A percentile compares a stretch with the other conserved stretches of the same genome.
Conservation (phyloP, 345 rosid genomes). For the Salix koriyanagi region DNA sequence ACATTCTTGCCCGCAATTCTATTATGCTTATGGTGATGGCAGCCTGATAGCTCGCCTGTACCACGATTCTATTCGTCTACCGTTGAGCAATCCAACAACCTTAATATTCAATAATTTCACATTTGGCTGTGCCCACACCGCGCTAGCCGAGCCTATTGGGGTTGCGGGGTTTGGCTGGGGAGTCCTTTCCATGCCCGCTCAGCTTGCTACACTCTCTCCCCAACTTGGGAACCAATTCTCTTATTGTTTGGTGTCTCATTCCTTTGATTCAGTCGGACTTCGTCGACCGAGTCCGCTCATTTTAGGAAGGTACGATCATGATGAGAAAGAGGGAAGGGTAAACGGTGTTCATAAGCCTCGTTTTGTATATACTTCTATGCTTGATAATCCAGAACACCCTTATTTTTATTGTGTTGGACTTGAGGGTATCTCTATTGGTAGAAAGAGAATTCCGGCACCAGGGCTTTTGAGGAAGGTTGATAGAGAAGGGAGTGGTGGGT, state of each 20-base stretch:
- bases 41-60: constrained; percentile 65
- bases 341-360: constrained; percentile 10
- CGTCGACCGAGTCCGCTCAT: constrained; percentile 83
- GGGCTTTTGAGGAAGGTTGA: constrained; percentile 48
- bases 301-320: constrained; percentile 63
- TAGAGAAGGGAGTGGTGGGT: constrained; percentile 62
- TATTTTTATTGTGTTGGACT: constrained; percentile 84
- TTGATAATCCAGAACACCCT: constrained; percentile 76
- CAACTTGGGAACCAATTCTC: constrained; percentile 75
- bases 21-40: constrained; percentile 95
- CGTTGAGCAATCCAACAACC: constrained; percentile 31
- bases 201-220: constrained; percentile 59
- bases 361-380: constrained; percentile 63
- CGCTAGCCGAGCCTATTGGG: constrained; percentile 88
- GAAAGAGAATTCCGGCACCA: constrained; percentile 63
- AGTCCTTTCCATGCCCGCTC: constrained; percentile 72
- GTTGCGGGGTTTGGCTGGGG: constrained; percentile 97
- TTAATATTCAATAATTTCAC: constrained; percentile 56
- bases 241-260: constrained; percentile 82
- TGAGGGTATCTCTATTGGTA: constrained; percentile 73
- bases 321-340: constrained; percentile 39
- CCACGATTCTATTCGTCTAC: constrained; percentile 52
- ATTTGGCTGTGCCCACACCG: constrained; percentile 81
- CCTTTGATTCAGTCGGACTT: constrained; percentile 63
- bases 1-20: constrained; percentile 71